A percentile compares a stretch with the other conserved stretches of the same genome.
Evolutionary conservation across 2,329 filamentous ascomycete genomes (phyloP).

Genomic region (Ramularia endophylla): DNA sequence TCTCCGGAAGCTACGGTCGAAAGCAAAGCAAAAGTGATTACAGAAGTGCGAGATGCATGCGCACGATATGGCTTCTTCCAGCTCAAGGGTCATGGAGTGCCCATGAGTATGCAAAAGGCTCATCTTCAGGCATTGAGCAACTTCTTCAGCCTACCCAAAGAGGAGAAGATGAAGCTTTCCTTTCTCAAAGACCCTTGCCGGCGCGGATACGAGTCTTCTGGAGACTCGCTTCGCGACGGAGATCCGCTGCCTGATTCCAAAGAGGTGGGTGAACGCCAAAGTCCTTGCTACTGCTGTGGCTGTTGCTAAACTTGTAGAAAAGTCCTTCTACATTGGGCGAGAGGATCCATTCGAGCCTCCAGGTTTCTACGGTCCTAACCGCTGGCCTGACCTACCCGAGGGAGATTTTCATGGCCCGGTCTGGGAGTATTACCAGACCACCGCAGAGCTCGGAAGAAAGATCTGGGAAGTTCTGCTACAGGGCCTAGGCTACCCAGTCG

Average conservation of each 20-base stretch:
- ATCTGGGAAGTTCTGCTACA: too few relatives aligned
- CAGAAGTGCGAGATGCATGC: conserved; percentile 1
- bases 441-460: neutral
- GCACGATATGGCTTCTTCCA: conserved; percentile 39
- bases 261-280: conserved; percentile 1
- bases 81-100: conserved; percentile 38
- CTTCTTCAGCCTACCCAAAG: conserved; percentile 37
- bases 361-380: conserved; percentile 35
- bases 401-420: neutral
- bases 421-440: conserved; percentile 4
- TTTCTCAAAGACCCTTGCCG: too few relatives aligned
- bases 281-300: too few relatives aligned
- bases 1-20: too few relatives aligned
- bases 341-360: conserved; percentile 26
- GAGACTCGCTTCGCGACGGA: conserved; percentile 13
- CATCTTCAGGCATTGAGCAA: conserved; percentile 36
- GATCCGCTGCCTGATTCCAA: conserved; percentile 1
- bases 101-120: conserved; percentile 33
- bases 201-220: conserved; percentile 35
- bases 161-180: conserved; percentile 34
- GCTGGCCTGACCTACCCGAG: conserved; percentile 31
- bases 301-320: neutral
- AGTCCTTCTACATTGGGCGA: conserved; percentile 37
- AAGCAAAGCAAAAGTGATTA: neutral
- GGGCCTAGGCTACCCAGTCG: too few relatives aligned